phyloP scores from a whole-genome alignment of 2,329 filamentous ascomycete genomes.

The Sordariomycetes sp. region DNA sequence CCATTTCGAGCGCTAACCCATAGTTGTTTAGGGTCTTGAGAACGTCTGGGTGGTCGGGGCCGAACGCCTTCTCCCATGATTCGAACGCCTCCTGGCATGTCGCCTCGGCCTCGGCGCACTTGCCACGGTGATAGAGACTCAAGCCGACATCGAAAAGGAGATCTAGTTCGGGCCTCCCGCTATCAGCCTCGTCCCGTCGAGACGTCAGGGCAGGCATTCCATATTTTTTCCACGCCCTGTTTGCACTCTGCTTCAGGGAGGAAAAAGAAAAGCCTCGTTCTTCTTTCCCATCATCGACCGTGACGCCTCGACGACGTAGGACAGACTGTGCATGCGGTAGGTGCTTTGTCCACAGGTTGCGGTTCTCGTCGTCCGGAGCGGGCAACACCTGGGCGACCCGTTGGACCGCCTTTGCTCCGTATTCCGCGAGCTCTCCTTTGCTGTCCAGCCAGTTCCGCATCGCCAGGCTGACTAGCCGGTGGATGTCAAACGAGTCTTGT shows the following conservation, averaged over 20 bases:
- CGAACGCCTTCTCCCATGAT: background rate
- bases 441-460: conserved; percentile 16
- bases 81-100: background rate
- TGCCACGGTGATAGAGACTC: background rate
- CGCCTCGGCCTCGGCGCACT: background rate
- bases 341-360: conserved; percentile 12
- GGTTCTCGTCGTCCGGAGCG: conserved; percentile 8
- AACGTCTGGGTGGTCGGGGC: background rate
- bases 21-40: background rate
- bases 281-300: too few species aligned
- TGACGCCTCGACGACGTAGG: background rate
- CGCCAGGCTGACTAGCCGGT: conserved; percentile 18
- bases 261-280: too few species aligned
- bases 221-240: too few species aligned
- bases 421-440: background rate
- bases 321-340: conserved; percentile 11
- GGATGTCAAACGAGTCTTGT: conserved; percentile 14
- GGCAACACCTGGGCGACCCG: conserved; percentile 8
- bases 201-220: too few species aligned
- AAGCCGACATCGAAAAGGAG: background rate
- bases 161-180: background rate
- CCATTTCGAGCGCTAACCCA: background rate
- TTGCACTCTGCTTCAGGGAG: too few species aligned
- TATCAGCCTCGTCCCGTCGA: background rate
- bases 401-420: conserved; percentile 7